phyloP scores from a whole-genome alignment of 2,329 filamentous ascomycete species.

The Colletotrichum godetiae region DNA sequence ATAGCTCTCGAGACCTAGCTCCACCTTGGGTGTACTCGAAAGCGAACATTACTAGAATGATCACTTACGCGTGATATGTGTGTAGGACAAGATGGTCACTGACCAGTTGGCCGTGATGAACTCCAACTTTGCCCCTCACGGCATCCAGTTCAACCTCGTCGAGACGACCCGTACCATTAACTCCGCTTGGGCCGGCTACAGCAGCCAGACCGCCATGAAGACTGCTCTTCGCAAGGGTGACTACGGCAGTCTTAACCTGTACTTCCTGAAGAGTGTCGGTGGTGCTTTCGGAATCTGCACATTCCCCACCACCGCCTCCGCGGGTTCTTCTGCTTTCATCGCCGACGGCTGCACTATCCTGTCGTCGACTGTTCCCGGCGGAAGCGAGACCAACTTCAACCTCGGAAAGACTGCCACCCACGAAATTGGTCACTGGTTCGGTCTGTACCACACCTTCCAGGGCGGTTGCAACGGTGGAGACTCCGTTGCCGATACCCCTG shows the following conservation, averaged over 20 bases:
- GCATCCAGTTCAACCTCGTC: constrained; percentile 57
- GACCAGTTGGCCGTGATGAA: constrained; percentile 59
- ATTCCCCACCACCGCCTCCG: constrained; percentile 51
- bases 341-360: constrained; percentile 54
- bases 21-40: too few species aligned
- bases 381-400: constrained; percentile 47
- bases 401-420: constrained; percentile 48
- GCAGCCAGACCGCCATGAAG: constrained; percentile 56
- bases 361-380: constrained; percentile 51
- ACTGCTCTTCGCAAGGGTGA: constrained; percentile 55
- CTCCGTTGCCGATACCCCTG: constrained; percentile 53
- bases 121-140: constrained; percentile 54
- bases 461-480: constrained; percentile 54
- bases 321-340: constrained; percentile 47
- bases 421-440: constrained; percentile 62
- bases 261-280: constrained; percentile 53
- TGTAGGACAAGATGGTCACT: constrained; percentile 45
- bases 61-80: not conserved
- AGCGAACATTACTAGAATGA: not conserved
- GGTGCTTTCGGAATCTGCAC: constrained; percentile 58
- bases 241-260: constrained; percentile 56
- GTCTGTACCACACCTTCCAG: constrained; percentile 60
- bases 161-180: constrained; percentile 60
- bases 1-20: too few species aligned
- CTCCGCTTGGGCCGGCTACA: constrained; percentile 55